Percentiles rank a stretch among this genome's conserved stretches.
Conservation (phyloP, 257 asterid genomes). For the Penstemon eatonii region DNA sequence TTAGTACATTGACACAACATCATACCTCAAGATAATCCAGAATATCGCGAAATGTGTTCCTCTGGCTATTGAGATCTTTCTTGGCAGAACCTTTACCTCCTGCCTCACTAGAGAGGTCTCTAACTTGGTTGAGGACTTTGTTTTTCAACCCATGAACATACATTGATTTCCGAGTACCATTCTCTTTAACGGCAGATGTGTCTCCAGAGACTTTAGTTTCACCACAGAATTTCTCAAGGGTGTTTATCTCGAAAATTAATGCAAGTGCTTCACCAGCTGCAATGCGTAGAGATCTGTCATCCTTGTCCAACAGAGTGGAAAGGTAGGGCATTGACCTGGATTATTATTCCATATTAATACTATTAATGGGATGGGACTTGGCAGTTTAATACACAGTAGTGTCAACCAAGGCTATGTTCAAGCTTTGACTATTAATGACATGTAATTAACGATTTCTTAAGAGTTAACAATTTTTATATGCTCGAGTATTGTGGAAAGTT, state of each 20-base stretch:
- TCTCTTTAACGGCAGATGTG: constrained; percentile 46
- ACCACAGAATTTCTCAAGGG: constrained; percentile 72
- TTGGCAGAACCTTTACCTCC: constrained; percentile 90
- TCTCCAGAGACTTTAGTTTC: constrained; percentile 58
- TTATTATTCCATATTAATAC: constrained; percentile 22
- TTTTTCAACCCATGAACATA: constrained; percentile 68
- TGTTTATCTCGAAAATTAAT: constrained; percentile 73
- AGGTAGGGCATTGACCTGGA: constrained; percentile 75
- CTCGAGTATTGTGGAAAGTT: no score
- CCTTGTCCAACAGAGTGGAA: constrained; percentile 79
- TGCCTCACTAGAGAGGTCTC: constrained; percentile 76
- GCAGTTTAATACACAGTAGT: not conserved
- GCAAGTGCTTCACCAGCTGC: constrained; percentile 98
- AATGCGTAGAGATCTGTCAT: constrained; percentile 78
- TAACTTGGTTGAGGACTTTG: constrained; percentile 75
- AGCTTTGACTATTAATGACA: no score
- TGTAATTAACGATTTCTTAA: no score
- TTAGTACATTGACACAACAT: not conserved
- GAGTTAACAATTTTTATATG: no score
- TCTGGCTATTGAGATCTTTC: constrained; percentile 91
- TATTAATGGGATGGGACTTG: not conserved
- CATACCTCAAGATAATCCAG: constrained; percentile 83
- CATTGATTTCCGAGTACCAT: constrained; percentile 50
- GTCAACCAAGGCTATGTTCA: not conserved
- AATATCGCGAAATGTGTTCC: constrained; percentile 79